Percentiles rank a stretch among this genome's conserved stretches.
These are phyloP conservation scores for Mucor saturninus DNA, from an alignment of 371 early-diverging fungal species.

Conservation along the genomic window DNA sequence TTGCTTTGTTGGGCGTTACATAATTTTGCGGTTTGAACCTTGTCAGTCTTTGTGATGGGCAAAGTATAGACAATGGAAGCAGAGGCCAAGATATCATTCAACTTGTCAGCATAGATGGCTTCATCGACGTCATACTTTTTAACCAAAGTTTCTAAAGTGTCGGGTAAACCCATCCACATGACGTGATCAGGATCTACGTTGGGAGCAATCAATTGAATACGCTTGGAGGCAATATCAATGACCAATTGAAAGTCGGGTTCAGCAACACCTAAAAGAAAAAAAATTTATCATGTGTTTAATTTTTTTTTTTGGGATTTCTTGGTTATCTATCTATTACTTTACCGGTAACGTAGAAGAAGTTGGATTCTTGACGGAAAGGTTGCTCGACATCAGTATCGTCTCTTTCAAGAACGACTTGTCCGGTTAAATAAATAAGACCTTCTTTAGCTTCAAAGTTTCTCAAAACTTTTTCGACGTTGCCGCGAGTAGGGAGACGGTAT, in stretches of 20 bases:
- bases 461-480: slow-evolving; percentile 69
- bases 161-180: slow-evolving; percentile 85
- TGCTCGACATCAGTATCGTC: slow-evolving; percentile 80
- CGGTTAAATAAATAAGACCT: slow-evolving; percentile 73
- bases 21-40: slow-evolving; percentile 15
- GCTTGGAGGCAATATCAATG: slow-evolving; percentile 67
- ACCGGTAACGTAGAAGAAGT: slow-evolving; percentile 77
- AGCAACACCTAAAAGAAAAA: slow-evolving; percentile 55
- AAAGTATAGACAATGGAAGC: slow-evolving; percentile 46
- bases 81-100: slow-evolving; percentile 28
- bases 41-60: slow-evolving; percentile 28
- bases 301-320: not conserved
- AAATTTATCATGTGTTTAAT: not conserved
- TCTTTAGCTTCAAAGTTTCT: slow-evolving; percentile 58
- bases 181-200: slow-evolving; percentile 74
- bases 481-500: slow-evolving; percentile 56
- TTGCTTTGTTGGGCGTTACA: slow-evolving; percentile 36
- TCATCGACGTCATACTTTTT: slow-evolving; percentile 68
- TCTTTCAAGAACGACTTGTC: slow-evolving; percentile 66
- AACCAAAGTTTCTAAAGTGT: slow-evolving; percentile 53
- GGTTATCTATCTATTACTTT: slow-evolving; percentile 1
- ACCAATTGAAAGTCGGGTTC: slow-evolving; percentile 80
- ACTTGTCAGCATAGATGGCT: slow-evolving; percentile 54
- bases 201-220: slow-evolving; percentile 72
- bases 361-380: slow-evolving; percentile 85